Percentiles rank a stretch among this genome's conserved stretches.
phyloP scores from a whole-genome alignment of 2,329 filamentous ascomycete genomes.

The Aaosphaeria pasadenensis region DNA sequence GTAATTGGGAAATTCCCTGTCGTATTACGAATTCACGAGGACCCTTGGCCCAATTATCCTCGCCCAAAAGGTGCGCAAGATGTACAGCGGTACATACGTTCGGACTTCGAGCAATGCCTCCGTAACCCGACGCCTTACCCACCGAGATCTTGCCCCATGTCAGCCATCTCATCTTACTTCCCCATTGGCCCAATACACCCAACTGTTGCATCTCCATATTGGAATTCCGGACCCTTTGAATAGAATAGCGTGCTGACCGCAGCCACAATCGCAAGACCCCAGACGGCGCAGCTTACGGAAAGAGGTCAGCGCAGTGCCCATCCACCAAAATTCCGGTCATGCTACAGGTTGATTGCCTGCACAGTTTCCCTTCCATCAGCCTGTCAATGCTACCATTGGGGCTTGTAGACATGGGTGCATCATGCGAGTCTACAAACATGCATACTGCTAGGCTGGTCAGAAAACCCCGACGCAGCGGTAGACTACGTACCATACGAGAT shows the following conservation, averaged over 20 bases:
- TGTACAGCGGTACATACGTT: conserved; percentile 1
- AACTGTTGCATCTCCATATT: conserved; percentile 5
- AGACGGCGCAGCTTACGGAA: conserved; percentile 13
- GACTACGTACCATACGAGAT: too few species aligned
- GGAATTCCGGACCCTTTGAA: conserved; percentile 12
- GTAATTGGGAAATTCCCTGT: too few species aligned
- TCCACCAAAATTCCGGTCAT: not conserved
- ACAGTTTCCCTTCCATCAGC: too few species aligned
- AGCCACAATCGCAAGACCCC: conserved; percentile 8
- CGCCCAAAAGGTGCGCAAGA: too few species aligned
- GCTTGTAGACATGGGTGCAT: too few species aligned
- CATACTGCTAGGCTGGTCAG: too few species aligned
- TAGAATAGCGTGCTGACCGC: conserved; percentile 23
- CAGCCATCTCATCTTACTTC: conserved; percentile 10
- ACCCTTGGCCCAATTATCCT: too few species aligned
- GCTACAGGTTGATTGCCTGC: not conserved
- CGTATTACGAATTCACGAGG: too few species aligned
- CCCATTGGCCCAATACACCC: conserved; percentile 15
- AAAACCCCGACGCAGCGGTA: too few species aligned
- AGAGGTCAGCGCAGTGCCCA: conserved; percentile 9
- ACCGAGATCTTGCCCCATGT: conserved; percentile 13
- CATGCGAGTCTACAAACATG: too few species aligned
- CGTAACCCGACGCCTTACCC: conserved; percentile 14
- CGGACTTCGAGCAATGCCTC: conserved; percentile 21
- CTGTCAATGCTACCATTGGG: too few species aligned